These are phyloP conservation scores for Sclerotiophoma versabilis DNA, from an alignment of 2,329 filamentous ascomycete genomes.

Conservation along the genomic window DNA sequence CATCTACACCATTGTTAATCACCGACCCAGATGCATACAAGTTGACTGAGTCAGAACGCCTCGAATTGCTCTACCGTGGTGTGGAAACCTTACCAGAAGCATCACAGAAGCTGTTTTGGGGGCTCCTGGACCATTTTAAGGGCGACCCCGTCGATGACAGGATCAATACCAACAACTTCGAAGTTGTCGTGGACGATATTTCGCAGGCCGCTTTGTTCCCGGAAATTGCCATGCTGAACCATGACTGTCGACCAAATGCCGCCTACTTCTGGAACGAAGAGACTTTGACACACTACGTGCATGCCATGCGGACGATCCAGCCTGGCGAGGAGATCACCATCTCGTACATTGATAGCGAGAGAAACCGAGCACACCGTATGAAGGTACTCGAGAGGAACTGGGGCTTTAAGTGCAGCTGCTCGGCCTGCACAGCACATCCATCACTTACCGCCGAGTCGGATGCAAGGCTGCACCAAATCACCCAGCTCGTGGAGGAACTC, in stretches of 20 bases:
- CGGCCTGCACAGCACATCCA: conserved; percentile 45
- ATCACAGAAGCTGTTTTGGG: conserved; percentile 36
- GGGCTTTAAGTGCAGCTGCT: conserved; percentile 52
- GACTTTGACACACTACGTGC: conserved; percentile 50
- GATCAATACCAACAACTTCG: conserved; percentile 48
- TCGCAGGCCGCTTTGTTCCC: conserved; percentile 41
- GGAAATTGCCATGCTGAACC: conserved; percentile 48
- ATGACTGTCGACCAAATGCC: conserved; percentile 49
- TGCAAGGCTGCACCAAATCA: conserved; percentile 43
- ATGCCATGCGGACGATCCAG: conserved; percentile 48
- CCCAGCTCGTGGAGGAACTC: conserved; percentile 34
- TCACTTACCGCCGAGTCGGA: conserved; percentile 41
- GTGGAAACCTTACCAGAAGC: conserved; percentile 33
- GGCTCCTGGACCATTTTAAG: conserved; percentile 40
- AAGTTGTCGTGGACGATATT: conserved; percentile 33
- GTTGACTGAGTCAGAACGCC: conserved; percentile 31
- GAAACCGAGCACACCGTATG: conserved; percentile 39
- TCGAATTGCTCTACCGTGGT: conserved; percentile 37
- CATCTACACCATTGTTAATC: conserved; percentile 42
- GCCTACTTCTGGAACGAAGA: conserved; percentile 51
- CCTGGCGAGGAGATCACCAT: conserved; percentile 54
- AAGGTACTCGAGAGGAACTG: conserved; percentile 43
- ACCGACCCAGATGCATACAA: conserved; percentile 37
- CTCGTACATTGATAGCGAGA: conserved; percentile 52
- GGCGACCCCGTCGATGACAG: conserved; percentile 43